Percentiles rank a stretch among this genome's conserved stretches.
Evolutionary conservation across 371 early-diverging fungal genomes (phyloP).

Genomic region (Nosema muscidifuracis): DNA sequence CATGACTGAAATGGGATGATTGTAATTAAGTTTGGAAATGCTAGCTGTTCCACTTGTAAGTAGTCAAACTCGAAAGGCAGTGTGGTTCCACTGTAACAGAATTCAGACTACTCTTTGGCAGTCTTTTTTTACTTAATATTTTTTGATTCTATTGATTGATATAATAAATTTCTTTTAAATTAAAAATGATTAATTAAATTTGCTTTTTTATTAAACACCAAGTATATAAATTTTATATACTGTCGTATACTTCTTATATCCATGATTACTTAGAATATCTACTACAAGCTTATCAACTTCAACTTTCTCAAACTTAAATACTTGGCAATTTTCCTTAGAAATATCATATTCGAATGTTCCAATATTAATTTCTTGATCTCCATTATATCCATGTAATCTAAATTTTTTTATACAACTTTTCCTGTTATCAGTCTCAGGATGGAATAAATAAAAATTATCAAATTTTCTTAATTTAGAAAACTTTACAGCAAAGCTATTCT

Average conservation of each 20-base stretch:
- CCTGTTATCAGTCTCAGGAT: conserved; percentile 48
- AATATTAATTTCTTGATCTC: conserved; percentile 16
- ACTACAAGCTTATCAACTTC: conserved; percentile 34
- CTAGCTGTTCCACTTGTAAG: not conserved
- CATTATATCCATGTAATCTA: conserved; percentile 22
- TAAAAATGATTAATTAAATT: no score
- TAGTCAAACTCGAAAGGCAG: conserved; percentile 15
- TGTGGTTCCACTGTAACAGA: conserved; percentile 10
- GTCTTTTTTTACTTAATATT: conserved; percentile 3
- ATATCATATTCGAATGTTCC: conserved; percentile 52
- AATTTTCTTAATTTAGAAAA: conserved; percentile 42
- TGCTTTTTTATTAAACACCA: conserved; percentile 16
- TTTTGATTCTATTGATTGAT: not conserved
- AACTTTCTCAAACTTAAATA: conserved; percentile 28
- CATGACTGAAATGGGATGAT: conserved; percentile 11
- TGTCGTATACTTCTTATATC: conserved; percentile 48
- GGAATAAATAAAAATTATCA: conserved; percentile 47
- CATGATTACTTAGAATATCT: conserved; percentile 47
- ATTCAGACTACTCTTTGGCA: conserved; percentile 17
- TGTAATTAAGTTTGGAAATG: not conserved
- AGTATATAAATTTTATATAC: conserved; percentile 56
- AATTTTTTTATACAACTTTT: conserved; percentile 48
- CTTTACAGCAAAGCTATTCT: conserved; percentile 38
- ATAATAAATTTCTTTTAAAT: no score
- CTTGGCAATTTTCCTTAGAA: conserved; percentile 39